Conservation (phyloP, 2,329 filamentous ascomycete species). For the Colletotrichum sp. region DNA sequence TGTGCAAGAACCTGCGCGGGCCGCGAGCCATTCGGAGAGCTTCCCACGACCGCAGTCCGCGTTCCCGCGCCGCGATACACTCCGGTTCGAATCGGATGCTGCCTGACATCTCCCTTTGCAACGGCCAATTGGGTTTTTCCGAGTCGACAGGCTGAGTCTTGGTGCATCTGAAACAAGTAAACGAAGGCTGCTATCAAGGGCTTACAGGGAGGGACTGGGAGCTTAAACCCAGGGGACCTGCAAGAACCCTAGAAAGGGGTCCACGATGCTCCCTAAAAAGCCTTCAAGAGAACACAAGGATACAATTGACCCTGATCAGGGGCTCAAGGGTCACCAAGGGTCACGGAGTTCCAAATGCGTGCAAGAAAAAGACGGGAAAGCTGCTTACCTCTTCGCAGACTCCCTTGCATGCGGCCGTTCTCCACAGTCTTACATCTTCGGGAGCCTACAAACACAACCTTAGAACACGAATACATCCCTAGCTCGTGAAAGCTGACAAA, state of each 20-base stretch:
- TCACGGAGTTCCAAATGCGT: background rate
- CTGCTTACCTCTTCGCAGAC: background rate
- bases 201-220: background rate
- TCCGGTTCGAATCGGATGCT: background rate
- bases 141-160: background rate
- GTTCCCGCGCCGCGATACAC: background rate
- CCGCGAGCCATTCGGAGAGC: background rate
- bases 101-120: background rate
- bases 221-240: background rate
- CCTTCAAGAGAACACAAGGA: background rate
- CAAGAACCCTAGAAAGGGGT: background rate
- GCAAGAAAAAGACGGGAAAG: background rate
- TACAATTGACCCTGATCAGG: background rate
- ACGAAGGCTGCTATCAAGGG: background rate
- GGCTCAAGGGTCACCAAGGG: background rate
- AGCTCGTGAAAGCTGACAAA: constrained; percentile 3
- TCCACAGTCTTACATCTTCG: background rate
- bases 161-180: background rate
- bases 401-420: constrained; percentile 9
- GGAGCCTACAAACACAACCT: background rate
- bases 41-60: background rate
- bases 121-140: background rate
- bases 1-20: background rate
- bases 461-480: background rate
- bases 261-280: background rate